phyloP scores from a whole-genome alignment of 2,329 filamentous ascomycete species.

The Aspergillus texensis region DNA sequence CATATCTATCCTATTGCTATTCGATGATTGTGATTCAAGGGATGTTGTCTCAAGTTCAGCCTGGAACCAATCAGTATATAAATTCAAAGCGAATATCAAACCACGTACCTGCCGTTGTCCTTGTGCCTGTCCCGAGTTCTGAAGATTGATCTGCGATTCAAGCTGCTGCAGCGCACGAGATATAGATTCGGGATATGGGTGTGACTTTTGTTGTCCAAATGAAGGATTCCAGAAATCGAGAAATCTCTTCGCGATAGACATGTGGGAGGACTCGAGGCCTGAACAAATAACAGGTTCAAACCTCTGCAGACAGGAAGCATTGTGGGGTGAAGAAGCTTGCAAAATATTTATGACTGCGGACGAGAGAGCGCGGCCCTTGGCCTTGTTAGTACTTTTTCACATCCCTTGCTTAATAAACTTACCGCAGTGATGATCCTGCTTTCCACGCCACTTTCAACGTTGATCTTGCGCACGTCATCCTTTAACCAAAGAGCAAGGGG shows the following conservation, averaged over 20 bases:
- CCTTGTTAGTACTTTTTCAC: constrained; percentile 23
- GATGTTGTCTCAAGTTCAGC: neutral
- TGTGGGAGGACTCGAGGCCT: constrained; percentile 57
- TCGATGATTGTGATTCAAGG: neutral
- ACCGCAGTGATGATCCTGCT: constrained; percentile 39
- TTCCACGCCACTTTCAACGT: constrained; percentile 29
- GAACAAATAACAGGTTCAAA: constrained; percentile 55
- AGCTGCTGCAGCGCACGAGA: constrained; percentile 65
- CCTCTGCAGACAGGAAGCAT: constrained; percentile 50
- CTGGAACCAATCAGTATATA: constrained; percentile 7
- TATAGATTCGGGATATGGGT: constrained; percentile 68
- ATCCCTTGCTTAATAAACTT: constrained; percentile 24
- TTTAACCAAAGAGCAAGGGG: constrained; percentile 39
- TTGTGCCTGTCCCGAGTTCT: constrained; percentile 45
- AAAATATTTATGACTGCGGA: constrained; percentile 35
- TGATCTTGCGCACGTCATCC: constrained; percentile 34
- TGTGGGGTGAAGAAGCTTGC: constrained; percentile 29
- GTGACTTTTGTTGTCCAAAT: constrained; percentile 61
- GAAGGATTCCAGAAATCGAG: constrained; percentile 70
- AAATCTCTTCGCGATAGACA: constrained; percentile 53
- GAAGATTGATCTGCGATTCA: constrained; percentile 56
- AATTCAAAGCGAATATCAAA: constrained; percentile 10
- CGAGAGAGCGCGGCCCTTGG: constrained; percentile 37
- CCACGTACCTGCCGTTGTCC: constrained; percentile 30
- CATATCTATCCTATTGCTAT: constrained; percentile 5